Conservation (phyloP, 345 rosid genomes). For the Brassica nigra region DNA sequence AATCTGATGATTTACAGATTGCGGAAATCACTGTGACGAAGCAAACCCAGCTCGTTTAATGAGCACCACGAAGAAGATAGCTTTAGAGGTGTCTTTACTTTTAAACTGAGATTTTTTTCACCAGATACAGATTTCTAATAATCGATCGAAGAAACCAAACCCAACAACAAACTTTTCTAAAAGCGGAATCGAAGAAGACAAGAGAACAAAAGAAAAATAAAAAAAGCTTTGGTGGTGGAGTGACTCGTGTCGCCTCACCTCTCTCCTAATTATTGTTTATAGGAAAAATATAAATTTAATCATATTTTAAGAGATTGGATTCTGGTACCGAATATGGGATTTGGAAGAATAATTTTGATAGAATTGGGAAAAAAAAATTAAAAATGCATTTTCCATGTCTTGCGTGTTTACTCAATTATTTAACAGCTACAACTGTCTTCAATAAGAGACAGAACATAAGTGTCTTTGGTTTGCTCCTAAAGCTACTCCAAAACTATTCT, state of each 20-base stretch:
- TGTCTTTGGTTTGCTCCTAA: conserved; percentile 25
- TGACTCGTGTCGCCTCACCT: conserved; percentile 33
- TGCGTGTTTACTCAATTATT: conserved; percentile 30
- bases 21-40: conserved; percentile 17
- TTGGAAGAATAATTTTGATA: conserved; percentile 16
- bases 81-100: neutral
- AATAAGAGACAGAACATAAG: conserved; percentile 33
- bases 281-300: conserved; percentile 1
- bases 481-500: conserved; percentile 32
- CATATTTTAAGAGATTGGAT: conserved; percentile 18
- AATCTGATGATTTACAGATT: conserved; percentile 29
- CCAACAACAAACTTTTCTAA: conserved; percentile 27
- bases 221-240: conserved; percentile 24
- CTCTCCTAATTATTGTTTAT: neutral
- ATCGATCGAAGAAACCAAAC: conserved; percentile 36
- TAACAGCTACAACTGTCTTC: conserved; percentile 22
- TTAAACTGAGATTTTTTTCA: conserved; percentile 1
- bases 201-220: neutral
- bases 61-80: neutral
- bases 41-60: conserved; percentile 23
- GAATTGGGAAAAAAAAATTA: neutral
- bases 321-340: conserved; percentile 19
- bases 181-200: conserved; percentile 4
- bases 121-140: neutral
- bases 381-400: conserved; percentile 25